Base-by-base conservation (phyloP, 2,329 filamentous ascomycete genomes). In the Cercospora sp. region DNA sequence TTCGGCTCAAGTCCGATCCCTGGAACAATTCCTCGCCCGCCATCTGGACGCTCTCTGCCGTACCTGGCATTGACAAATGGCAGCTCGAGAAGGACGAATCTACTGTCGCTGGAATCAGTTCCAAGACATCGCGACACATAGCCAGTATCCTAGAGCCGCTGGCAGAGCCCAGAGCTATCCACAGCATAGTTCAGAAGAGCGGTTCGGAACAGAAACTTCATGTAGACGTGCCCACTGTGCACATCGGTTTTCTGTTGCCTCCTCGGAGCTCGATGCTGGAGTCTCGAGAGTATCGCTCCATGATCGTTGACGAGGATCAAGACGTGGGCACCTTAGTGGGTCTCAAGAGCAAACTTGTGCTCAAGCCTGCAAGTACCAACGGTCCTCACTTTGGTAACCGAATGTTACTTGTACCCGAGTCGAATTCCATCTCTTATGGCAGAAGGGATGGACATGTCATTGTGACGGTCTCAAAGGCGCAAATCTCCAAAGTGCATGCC, bases 281-380 rank as follows among this genome's bases (percentile, higher is more conserved):
- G 23, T 68, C 66, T 40, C 58, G 57, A 40, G 66, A 68, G 16
- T 64, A 60, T 7, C 40, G 61, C 5, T 42, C 36, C 5, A 61
- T 68, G 63, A 8, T 31, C 33, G 63, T 79, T 0, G 87, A 89
- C 62, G 74, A 75, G 0, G 71, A 86, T 8, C 90, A 92, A 72
- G 84, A 90, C 61, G 78, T 84, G 0, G 89, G 89, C 0, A 87
- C 86, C 0, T 82, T 86, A 72, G 85, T 90, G 66, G 89, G 89
- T 0, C 78, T 91, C 0, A 66, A 78, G 2, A 88, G 84, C 74
- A 90, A 86, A 74, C 77, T 90, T 3, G 83, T 91, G 0, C 75
- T 90, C 2, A 68, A 59, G 8, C 57, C 63, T 12, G 45, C 31
- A 5, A 13, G 33, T 5, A 13, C 33, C 13, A 9, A 13, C 6